Percentiles rank a stretch among this genome's conserved stretches.
Evolutionary conservation across 306 rosid species (phyloP).

Genomic region (Argentina anserina): DNA sequence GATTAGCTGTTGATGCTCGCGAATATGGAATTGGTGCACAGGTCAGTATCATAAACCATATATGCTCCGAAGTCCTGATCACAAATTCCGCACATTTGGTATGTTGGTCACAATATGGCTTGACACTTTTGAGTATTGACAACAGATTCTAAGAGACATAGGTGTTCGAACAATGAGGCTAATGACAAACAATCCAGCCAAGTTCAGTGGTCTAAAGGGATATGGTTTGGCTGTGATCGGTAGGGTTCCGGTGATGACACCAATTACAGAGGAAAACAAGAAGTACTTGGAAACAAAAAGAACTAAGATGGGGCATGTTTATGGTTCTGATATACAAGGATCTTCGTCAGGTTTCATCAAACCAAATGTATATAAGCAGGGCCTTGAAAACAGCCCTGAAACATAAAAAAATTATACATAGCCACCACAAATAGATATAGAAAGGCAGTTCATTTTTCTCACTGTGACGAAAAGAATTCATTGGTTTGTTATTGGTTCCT

Average conservation of each 20-base stretch:
- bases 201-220: conserved; percentile 69
- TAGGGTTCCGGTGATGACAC: conserved; percentile 76
- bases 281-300: conserved; percentile 73
- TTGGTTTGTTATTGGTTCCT: neutral
- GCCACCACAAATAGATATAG: neutral
- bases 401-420: conserved; percentile 4
- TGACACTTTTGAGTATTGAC: neutral
- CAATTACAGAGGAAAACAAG: conserved; percentile 72
- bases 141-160: conserved; percentile 68
- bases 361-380: conserved; percentile 30
- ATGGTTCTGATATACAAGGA: conserved; percentile 66
- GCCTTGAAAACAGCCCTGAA: neutral
- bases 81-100: neutral
- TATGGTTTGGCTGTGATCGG: conserved; percentile 82
- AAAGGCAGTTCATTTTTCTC: too few species aligned
- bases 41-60: conserved; percentile 34
- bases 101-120: neutral
- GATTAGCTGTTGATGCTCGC: conserved; percentile 75
- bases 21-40: conserved; percentile 88
- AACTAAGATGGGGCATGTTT: conserved; percentile 86
- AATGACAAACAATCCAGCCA: conserved; percentile 88
- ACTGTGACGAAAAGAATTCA: neutral
- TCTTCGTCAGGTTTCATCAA: conserved; percentile 34
- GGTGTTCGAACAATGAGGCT: conserved; percentile 75
- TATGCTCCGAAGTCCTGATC: neutral